Base-by-base conservation (phyloP, 2,329 filamentous ascomycete genomes). In the Pestalotiopsis sp. region DNA sequence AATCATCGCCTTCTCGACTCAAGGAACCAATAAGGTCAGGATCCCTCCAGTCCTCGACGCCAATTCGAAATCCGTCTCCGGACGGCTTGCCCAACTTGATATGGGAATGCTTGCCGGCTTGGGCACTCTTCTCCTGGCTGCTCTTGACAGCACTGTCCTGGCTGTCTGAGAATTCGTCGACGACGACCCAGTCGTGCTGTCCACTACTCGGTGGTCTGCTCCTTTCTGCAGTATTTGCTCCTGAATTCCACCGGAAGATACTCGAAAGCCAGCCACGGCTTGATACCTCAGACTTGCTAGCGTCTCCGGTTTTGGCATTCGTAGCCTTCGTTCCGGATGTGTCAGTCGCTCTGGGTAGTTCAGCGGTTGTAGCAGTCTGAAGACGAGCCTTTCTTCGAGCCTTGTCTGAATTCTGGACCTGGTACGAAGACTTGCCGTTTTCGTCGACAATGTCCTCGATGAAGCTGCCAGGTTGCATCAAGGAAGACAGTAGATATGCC, bases 1-100 rank as follows among this genome's bases (percentile, higher is more conserved):
- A 23, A 70, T 57, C 63, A 23, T 31, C 52, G 70, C 80, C 56
- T 73, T 72, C n/a, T 70, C 71, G 20, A 70, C 52, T 81, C 5
- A 69, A 68, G 36, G 74, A 77, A 1, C 84, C 85, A 25, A 93
- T 83, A 20, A 94, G 82, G 77, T 94, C 92, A 5, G 92, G 91
- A 77, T 96, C 93, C 72, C 93, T 88, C 93, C 93, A 95, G 77
- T 96, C 93, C 72, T 96, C 92, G 13, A 94, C 90, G n/a, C 93
- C 93, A 74, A 95, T 95, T 59, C 92, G 86, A 77, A 95, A 95
- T 68, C 86, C 88, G 77, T 94, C 91, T 61, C 83, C 79, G 2
- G 76, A 66, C 2, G 70, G 52, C 45, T 70, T 69, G 39, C 73
- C 69, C 41, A 71, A 63, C 41, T 71, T 75, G 13, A 73, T 68